Evolutionary conservation across 257 asterid genomes (phyloP), one percentile per base, ranked within the genome.

Genomic region (Anisodus tanguticus): DNA sequence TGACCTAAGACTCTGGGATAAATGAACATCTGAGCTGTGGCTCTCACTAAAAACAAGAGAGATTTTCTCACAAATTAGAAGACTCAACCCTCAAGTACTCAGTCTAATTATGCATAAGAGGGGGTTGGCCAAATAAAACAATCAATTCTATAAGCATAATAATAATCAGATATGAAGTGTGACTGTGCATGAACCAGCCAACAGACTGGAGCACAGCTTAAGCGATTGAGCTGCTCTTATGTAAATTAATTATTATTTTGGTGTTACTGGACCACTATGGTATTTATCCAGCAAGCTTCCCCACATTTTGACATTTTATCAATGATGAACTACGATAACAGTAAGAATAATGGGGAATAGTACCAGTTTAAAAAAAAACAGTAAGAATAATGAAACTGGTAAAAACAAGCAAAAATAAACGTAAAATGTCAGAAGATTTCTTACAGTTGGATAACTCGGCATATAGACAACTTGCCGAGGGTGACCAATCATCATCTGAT

Each of bases 401-500:
- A 53, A 6, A 51, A 15, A 16, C 22, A 26, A 26, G 26, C 26
- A 53, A 77, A 76, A 31, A 13, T 26, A 53, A 51, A 13, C 12
- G 47, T 13, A 53, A 53, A 26, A 77, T 77, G 31, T 26, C 41
- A 77, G 53, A 39, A 64, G 85, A 35, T 58, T 86, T 88, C 97
- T 92, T 93, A 97, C 99, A 9, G 92, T 77, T 54, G 95, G 91
- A 87, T 90, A 96, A 43, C 91, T 63, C 51, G 97, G 98, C 98
- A 93, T 91, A 90, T 95, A 97, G 85, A 95, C 15, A 67, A 95
- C 87, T 55, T 97, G 97, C 87, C 92, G 95, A 86, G 92, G 97
- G 83, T 95, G 99, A 84, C 99, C 95, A 69, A 94, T 87, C 79
- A 95, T 90, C 97, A 97, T 93, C 84, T 93, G 98, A 88, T 94